Conservation (phyloP, 768 basidiomycete species). For the Daedalea quercina region DNA sequence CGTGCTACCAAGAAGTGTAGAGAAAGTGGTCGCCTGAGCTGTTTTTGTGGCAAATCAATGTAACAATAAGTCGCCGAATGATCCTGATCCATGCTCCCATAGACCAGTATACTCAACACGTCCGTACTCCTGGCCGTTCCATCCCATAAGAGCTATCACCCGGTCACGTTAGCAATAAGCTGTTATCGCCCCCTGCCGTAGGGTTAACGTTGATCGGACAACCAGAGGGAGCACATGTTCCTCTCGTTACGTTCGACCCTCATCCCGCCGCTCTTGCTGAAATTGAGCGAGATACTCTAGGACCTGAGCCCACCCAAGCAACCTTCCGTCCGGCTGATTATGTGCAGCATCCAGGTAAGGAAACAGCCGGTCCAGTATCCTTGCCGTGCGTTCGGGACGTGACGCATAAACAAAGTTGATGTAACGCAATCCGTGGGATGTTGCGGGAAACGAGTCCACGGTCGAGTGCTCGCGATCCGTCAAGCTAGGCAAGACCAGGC, state of each 20-base stretch:
- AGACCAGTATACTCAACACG: too few relatives aligned
- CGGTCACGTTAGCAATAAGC: too few relatives aligned
- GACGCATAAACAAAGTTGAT: neutral
- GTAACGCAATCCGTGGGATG: neutral
- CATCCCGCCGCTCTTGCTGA: neutral
- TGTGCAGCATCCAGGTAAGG: neutral
- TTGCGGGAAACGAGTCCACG: neutral
- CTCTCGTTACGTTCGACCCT: neutral
- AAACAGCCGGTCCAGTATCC: neutral
- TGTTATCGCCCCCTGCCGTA: too few relatives aligned
- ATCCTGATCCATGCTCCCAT: too few relatives aligned
- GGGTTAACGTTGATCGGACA: too few relatives aligned
- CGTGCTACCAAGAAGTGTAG: too few relatives aligned
- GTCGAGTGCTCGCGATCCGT: neutral
- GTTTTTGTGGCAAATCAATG: too few relatives aligned
- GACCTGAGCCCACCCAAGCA: neutral
- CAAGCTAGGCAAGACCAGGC: neutral
- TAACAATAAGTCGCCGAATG: too few relatives aligned
- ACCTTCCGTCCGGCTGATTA: neutral
- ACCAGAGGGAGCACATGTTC: too few relatives aligned
- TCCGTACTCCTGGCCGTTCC: too few relatives aligned
- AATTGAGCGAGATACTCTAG: neutral
- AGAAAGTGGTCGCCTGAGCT: too few relatives aligned
- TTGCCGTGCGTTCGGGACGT: neutral
- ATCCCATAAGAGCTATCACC: too few relatives aligned